Base-by-base conservation (phyloP, 139 green algal species). In the Zygnema circumcarinatum region DNA sequence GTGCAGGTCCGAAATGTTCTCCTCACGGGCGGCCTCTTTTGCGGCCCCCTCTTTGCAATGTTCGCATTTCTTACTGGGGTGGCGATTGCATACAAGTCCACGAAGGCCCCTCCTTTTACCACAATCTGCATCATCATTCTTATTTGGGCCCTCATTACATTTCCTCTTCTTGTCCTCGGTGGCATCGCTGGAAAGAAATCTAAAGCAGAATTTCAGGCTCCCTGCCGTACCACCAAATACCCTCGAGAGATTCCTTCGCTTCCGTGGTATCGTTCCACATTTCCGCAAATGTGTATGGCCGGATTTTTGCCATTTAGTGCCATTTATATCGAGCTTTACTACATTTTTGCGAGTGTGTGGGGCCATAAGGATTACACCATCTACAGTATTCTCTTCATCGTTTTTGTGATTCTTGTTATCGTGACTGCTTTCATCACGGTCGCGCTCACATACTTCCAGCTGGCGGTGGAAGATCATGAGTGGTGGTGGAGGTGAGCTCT, bases 51-150 rank as follows among this genome's bases (percentile, higher is more conserved):
- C 25, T 93, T 96, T 74, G n/a, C 94, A 39, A 80, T 92, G 47
- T 97, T 97, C 89, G 93, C 81, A 73, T 93, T 96, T 89, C 88
- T 94, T 87, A 97, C 96, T 92, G 94, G 93, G 41, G 93, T 97
- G 2, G 95, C 95, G 54, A 93, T 93, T 72, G 85, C 67, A 2
- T 96, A 96, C 80, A 42, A 90, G 87, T 91, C 85, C 52, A 97
- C 95, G 11, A 93, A 94, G 1, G 95, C 95, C 21, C 85, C 97
- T 84, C 95, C 95, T n/a, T 94, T 96, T 88, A 95, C 94, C 56
- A 98, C 95, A 41, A 98, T 98, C 54, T 87, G 94, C 47, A 92
- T 96, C 92, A 96, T 98, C 85, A 76, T 96, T n/a, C 47, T 96
- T 38, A 93, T 97, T 56, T 98, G 95, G 95, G 84, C 89, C 11